Base-by-base conservation (phyloP, 805 yeast genomes). In the Hanseniaspora mollemarum region DNA sequence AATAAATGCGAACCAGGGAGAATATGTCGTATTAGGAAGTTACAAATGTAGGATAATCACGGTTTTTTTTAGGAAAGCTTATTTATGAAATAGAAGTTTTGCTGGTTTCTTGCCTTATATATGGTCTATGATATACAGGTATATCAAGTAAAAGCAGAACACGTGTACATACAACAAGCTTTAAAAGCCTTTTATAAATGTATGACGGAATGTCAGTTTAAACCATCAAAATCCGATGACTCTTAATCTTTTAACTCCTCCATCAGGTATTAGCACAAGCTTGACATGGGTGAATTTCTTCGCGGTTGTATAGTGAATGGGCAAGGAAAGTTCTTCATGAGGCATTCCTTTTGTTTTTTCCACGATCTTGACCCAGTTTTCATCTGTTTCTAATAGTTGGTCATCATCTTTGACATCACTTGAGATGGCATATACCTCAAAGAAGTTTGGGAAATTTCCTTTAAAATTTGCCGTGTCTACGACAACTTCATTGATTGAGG, bases 391-490 rank as follows among this genome's bases (percentile, higher is more conserved):
- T 12, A 62, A 59, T 6, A 71, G 67, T 2, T 78, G 71, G 9
- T 66, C 66, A 22, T 61, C 66, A 15, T 60, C 60, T 6, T 56
- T 56, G 6, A 66, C 49, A 7, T 57, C 54, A 24, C 64, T 68
- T 10, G 62, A 60, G 45, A 80, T 62, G 2, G 79, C 96, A 60
- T 84, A 80, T n/a, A 88, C 69, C 43, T 75, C 70, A 56, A 88
- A 66, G 57, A 71, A 74, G 66, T 87, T 94, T 0, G 98, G 98
- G 74, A 80, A 90, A 69, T 90, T 90, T 21, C 98, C 98, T 64
- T 94, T 74, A 72, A 78, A 90, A 66, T 86, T 90, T 3, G 95
- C 95, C 9, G 98, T 90, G 65, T 90, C 97, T 35, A 90, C 76
- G 5, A 83, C 73, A 35, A 88, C 67, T 53, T 75, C 70, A 24